A percentile compares a stretch with the other conserved stretches of the same genome.
phyloP scores from a whole-genome alignment of 2,329 filamentous ascomycete species.

The Conoideocrella luteorostrata region DNA sequence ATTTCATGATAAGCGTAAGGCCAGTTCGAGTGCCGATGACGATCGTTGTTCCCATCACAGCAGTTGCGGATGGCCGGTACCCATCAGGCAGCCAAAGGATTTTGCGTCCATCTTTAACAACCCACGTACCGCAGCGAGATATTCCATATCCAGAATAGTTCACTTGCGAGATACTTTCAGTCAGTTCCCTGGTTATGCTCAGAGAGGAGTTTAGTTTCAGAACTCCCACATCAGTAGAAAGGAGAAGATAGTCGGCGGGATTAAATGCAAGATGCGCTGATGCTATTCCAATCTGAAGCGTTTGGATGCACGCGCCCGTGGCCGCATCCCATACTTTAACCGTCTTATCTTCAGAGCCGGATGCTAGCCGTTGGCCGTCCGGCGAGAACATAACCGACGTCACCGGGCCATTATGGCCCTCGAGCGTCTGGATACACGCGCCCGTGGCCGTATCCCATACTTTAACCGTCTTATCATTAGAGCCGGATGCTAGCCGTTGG shows the following conservation, averaged over 20 bases:
- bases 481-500: slow-evolving; percentile 5
- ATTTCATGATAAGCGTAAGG: neutral
- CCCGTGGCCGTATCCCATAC: neutral
- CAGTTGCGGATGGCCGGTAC: neutral
- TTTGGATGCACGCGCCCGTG: neutral
- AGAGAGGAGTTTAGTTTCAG: neutral
- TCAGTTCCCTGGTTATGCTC: neutral
- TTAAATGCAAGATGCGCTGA: neutral
- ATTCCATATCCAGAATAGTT: neutral
- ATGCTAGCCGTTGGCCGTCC: slow-evolving; percentile 4
- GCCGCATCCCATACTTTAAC: neutral
- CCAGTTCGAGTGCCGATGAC: neutral
- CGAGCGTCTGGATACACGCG: neutral
- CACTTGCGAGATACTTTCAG: neutral
- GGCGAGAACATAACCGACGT: slow-evolving; percentile 7
- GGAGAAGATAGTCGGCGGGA: neutral
- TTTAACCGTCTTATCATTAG: neutral
- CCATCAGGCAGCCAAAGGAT: neutral
- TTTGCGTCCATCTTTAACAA: neutral
- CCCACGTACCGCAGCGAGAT: neutral
- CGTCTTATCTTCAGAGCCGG: neutral
- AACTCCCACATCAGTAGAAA: neutral
- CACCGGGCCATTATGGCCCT: neutral
- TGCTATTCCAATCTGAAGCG: neutral
- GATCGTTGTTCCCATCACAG: neutral